Percentiles rank a stretch among this genome's conserved stretches.
Conservation (phyloP, 1,139 yeast species). For the Yamadazyma pseudoaaseri region DNA sequence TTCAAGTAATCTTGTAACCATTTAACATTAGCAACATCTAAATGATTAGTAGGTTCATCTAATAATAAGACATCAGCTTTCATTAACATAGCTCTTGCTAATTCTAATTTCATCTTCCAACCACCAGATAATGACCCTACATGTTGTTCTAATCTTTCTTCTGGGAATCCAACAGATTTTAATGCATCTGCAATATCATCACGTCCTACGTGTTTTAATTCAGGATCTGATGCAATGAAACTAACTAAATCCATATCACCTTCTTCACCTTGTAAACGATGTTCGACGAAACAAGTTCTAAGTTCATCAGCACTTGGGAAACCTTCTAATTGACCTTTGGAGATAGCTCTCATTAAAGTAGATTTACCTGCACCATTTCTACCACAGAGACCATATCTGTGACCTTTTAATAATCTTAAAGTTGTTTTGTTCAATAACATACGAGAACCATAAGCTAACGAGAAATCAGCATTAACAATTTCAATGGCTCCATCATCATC, state of each 20-base stretch:
- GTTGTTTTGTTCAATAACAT: conserved; percentile 93
- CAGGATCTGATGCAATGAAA: conserved; percentile 91
- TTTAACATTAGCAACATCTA: conserved; percentile 90
- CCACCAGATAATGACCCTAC: conserved; percentile 98
- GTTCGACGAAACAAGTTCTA: conserved; percentile 96
- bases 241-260: conserved; percentile 85
- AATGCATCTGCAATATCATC: conserved; percentile 77
- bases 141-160: conserved; percentile 81
- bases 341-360: conserved; percentile 94
- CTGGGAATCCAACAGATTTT: conserved; percentile 85
- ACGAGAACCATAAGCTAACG: conserved; percentile 95
- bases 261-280: conserved; percentile 92
- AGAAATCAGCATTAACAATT: conserved; percentile 91
- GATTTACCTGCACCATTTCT: conserved; percentile 99
- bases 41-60: conserved; percentile 98
- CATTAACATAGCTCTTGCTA: conserved; percentile 98
- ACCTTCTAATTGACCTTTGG: conserved; percentile 96
- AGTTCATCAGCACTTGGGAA: conserved; percentile 89
- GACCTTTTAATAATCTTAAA: conserved; percentile 86
- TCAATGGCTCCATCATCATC: conserved; percentile 72
- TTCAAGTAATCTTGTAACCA: conserved; percentile 90
- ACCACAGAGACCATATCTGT: conserved; percentile 96
- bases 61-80: conserved; percentile 91
- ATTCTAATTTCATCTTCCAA: conserved; percentile 97
- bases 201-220: conserved; percentile 57